These are phyloP conservation scores for Nectriaceae sp. DNA, from an alignment of 2,329 filamentous ascomycete species.

Conservation along the genomic window DNA sequence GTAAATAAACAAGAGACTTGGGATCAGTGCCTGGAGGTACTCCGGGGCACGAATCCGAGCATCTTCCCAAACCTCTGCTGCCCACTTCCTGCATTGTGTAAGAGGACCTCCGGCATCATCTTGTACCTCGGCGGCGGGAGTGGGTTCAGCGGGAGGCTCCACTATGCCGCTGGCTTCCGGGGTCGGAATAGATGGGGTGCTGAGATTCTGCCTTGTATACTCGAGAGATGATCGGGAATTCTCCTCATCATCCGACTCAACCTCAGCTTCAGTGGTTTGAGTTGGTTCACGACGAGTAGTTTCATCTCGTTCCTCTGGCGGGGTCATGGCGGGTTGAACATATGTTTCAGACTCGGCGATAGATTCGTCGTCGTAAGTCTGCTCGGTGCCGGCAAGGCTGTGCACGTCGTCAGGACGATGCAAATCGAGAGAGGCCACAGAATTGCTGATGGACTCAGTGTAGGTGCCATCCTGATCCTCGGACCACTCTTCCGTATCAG, in stretches of 20 bases:
- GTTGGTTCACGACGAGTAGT: neutral
- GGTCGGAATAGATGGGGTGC: conserved; percentile 43
- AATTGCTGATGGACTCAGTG: conserved; percentile 50
- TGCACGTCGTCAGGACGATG: conserved; percentile 53
- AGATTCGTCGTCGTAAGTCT: conserved; percentile 47
- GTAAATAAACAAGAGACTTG: neutral
- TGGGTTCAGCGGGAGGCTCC: conserved; percentile 15
- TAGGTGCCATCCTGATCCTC: conserved; percentile 53
- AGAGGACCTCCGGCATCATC: conserved; percentile 12
- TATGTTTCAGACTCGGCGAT: conserved; percentile 30
- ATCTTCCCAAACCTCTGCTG: conserved; percentile 16
- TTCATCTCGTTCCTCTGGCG: conserved; percentile 15
- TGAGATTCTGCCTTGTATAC: conserved; percentile 52
- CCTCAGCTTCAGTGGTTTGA: conserved; percentile 28
- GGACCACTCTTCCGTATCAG: conserved; percentile 41
- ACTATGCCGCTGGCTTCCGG: conserved; percentile 36
- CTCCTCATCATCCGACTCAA: conserved; percentile 44
- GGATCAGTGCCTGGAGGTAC: conserved; percentile 3
- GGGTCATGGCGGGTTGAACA: conserved; percentile 7
- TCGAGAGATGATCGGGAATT: conserved; percentile 45
- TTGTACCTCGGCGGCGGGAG: conserved; percentile 5
- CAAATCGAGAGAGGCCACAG: conserved; percentile 52
- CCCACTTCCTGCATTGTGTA: conserved; percentile 12
- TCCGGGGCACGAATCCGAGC: conserved; percentile 11
- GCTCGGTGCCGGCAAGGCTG: conserved; percentile 52